Conservation (phyloP, 139 green algal species). For the Chlamydomonas sp. region DNA sequence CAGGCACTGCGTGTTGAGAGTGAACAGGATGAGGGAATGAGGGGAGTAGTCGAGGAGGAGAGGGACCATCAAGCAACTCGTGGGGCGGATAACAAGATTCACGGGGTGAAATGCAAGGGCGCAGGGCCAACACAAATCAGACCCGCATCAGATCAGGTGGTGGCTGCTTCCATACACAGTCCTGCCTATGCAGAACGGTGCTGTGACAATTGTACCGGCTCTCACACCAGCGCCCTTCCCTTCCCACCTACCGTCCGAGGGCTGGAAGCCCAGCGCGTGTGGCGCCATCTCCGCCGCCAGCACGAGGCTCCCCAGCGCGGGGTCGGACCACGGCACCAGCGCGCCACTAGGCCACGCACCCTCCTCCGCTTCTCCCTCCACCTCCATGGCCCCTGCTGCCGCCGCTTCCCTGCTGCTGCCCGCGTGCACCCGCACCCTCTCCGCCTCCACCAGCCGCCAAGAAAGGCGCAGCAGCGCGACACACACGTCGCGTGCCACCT, state of each 20-base stretch:
- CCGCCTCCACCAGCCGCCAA: not conserved
- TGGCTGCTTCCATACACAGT: too few species aligned
- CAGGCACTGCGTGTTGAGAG: too few species aligned
- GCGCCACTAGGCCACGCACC: slow-evolving; percentile 3
- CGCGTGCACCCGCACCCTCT: not conserved
- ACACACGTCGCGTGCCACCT: slow-evolving; percentile 13
- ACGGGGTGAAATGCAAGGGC: too few species aligned
- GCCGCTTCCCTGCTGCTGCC: not conserved
- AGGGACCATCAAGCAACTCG: too few species aligned
- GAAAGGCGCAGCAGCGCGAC: slow-evolving; percentile 29
- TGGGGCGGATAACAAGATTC: too few species aligned
- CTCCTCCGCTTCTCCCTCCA: not conserved
- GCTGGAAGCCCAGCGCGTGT: slow-evolving; percentile 7
- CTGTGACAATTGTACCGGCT: not conserved
- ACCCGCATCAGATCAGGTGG: too few species aligned
- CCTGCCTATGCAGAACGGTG: too few species aligned
- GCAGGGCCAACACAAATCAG: too few species aligned
- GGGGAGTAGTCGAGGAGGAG: too few species aligned
- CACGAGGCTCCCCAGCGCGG: not conserved
- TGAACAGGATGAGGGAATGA: too few species aligned
- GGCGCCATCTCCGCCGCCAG: slow-evolving; percentile 21
- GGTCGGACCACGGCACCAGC: slow-evolving; percentile 23
- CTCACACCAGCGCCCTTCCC: not conserved
- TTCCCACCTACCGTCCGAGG: not conserved
- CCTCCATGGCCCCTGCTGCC: not conserved